These are phyloP conservation scores for Perkinsus olseni DNA, from an alignment of 169 alveolate genomes.

Conservation along the genomic window DNA sequence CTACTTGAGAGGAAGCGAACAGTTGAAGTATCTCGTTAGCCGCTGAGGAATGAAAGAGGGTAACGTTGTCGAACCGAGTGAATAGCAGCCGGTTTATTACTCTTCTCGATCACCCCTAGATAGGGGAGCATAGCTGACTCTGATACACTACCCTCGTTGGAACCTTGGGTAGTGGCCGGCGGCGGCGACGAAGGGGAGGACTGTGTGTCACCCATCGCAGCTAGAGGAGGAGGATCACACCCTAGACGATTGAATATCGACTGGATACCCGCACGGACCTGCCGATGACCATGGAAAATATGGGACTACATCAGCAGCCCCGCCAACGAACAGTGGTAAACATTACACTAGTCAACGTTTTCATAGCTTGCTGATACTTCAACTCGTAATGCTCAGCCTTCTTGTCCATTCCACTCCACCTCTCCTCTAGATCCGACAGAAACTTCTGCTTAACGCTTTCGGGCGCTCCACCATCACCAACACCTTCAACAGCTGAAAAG, in stretches of 20 bases:
- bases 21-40: constrained; percentile 27
- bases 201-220: not conserved
- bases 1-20: constrained; percentile 27
- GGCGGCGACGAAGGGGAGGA: not conserved
- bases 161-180: constrained; percentile 6
- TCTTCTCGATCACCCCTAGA: constrained; percentile 40
- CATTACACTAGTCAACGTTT: constrained; percentile 1
- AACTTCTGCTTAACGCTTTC: constrained; percentile 29
- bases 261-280: constrained; percentile 30
- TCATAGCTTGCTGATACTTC: constrained; percentile 45
- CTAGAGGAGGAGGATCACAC: constrained; percentile 15
- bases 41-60: not conserved
- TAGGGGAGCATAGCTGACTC: constrained; percentile 39
- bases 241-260: constrained; percentile 33
- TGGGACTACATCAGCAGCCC: no score
- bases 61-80: not conserved
- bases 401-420: constrained; percentile 48
- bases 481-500: no score
- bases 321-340: no score
- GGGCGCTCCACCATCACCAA: no score
- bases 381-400: constrained; percentile 59
- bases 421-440: constrained; percentile 59
- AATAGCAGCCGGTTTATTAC: not conserved
- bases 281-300: not conserved
- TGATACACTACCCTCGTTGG: constrained; percentile 26